Conservation (phyloP, 2,329 filamentous ascomycete genomes). For the Lomentospora prolificans region DNA sequence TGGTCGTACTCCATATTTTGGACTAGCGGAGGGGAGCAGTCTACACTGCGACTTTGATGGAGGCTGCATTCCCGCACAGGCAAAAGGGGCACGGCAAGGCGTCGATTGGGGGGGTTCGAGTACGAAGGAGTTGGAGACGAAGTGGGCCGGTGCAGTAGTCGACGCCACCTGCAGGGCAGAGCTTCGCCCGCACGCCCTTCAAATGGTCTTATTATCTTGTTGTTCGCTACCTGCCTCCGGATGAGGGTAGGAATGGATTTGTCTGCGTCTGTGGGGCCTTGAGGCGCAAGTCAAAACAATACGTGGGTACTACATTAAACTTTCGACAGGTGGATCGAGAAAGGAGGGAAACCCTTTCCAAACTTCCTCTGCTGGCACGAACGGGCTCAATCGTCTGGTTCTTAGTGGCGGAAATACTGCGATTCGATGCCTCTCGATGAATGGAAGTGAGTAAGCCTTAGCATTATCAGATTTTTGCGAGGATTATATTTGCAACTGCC, state of each 20-base stretch:
- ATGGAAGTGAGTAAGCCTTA: neutral
- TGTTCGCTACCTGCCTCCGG: too few species aligned
- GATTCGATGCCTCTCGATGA: neutral
- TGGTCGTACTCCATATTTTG: too few species aligned
- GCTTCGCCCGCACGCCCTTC: neutral
- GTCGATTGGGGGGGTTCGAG: neutral
- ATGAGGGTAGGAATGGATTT: too few species aligned
- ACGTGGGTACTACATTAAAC: too few species aligned
- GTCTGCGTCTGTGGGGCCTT: too few species aligned
- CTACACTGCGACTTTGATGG: neutral
- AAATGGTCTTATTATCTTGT: too few species aligned
- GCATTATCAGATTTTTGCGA: neutral
- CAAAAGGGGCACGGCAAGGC: neutral
- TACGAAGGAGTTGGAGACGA: neutral
- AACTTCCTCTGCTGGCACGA: too few species aligned
- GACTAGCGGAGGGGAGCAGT: neutral
- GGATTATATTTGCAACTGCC: neutral
- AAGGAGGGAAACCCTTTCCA: too few species aligned
- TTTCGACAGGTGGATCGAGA: too few species aligned
- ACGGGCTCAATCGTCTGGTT: neutral
- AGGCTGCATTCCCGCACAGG: neutral
- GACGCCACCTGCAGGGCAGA: constrained; percentile 2
- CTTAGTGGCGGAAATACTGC: neutral
- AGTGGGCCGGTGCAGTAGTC: neutral
- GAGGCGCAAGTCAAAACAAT: too few species aligned